Base-by-base conservation (phyloP, 805 yeast species). In the Candida koratica region DNA sequence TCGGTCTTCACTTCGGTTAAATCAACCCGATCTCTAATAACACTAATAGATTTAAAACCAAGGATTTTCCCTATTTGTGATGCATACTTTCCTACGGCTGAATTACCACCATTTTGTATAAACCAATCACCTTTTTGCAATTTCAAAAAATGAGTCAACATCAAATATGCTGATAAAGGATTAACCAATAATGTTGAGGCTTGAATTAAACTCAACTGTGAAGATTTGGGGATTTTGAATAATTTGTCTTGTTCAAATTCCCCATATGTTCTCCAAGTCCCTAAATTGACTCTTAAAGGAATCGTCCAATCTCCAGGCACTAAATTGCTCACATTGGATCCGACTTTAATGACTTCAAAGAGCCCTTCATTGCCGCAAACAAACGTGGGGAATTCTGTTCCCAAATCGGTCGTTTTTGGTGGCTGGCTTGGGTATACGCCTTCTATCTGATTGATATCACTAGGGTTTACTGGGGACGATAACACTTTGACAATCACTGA, bases 361-460 rank as follows among this genome's bases (percentile, higher is more conserved):
- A 86, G 73, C 15, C 96, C 97, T 61, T 90, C 98, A 56, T 93
- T 93, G 37, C 98, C 98, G 24, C 89, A 87, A 31, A 87, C 81
- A 4, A 95, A 94, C 6, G 77, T 63, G 3, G 94, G 89, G 5
- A 41, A 44, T 4, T 55, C 58, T 1, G 85, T 75, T 6, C 79
- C 78, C 39, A 74, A 77, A 32, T 60, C 77, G 34, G 57, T 65
- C 17, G 73, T 67, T 38, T 79, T 69, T 27, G 68, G 76, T 4
- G 73, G 71, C 44, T 63, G 65, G 18, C 67, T 59, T 4, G 73
- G 73, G 43, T 67, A 67, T 2, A 67, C 71, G 7, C 73, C 73
- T 46, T 67, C 70, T 34, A 67, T 60, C 45, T 67, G 73, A 48
- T 67, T 67, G 51, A 67, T 64, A 42, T 67, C 73, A 14, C 68